Percentiles rank a stretch among this genome's conserved stretches.
Evolutionary conservation across 2,329 filamentous ascomycete species (phyloP).

Genomic region (Fusarium xylarioides): DNA sequence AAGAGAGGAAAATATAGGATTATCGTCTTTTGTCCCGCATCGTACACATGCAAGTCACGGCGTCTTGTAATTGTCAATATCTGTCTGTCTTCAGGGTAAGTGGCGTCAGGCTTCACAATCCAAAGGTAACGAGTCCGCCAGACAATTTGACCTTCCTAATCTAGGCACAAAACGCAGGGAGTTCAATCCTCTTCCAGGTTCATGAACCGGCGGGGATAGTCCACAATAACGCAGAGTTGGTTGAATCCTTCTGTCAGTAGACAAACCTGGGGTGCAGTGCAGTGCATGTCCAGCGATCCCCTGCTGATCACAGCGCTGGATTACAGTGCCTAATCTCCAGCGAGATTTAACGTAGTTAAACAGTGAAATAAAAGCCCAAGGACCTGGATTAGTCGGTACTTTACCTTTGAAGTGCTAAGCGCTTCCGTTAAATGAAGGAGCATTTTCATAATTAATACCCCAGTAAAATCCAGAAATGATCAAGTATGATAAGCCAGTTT

Average conservation of each 20-base stretch:
- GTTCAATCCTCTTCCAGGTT: not conserved
- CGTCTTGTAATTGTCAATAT: no score
- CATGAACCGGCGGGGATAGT: not conserved
- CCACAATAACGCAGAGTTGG: not conserved
- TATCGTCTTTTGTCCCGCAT: not conserved
- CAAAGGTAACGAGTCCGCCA: not conserved
- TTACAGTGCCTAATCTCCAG: no score
- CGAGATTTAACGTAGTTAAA: no score
- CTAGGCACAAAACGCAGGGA: not conserved
- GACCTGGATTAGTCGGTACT: not conserved
- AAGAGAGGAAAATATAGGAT: not conserved
- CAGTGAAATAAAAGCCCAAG: not conserved
- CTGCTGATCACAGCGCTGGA: not conserved
- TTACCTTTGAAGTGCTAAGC: no score
- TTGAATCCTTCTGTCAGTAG: not conserved
- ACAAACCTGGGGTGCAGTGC: not conserved
- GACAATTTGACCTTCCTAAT: not conserved
- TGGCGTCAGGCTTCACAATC: not conserved
- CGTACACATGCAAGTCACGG: accelerated
- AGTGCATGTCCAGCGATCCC: not conserved
- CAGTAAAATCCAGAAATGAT: not conserved
- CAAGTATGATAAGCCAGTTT: not conserved
- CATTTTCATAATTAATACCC: not conserved
- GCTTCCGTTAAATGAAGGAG: not conserved
- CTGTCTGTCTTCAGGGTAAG: not conserved